Conservation (phyloP, 2,329 filamentous ascomycete genomes). For the Keithomyces neogunnii region DNA sequence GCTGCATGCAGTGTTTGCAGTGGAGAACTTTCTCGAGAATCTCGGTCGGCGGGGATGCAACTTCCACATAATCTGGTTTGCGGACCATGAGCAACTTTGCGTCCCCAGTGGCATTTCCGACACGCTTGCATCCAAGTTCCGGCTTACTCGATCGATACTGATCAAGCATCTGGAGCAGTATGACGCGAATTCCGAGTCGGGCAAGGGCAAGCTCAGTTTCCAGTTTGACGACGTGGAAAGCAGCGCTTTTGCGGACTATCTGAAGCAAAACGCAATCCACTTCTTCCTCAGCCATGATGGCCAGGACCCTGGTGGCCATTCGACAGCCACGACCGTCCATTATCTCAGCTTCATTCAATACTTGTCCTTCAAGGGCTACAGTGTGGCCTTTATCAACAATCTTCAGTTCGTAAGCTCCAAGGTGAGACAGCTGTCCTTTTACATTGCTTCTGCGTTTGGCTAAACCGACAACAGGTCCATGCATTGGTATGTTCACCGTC, state of each 20-base stretch:
- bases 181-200: constrained; percentile 15
- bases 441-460: not conserved
- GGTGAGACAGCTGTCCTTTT: constrained; percentile 24
- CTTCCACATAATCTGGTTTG: constrained; percentile 65
- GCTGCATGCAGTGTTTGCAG: constrained; percentile 59
- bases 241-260: constrained; percentile 44
- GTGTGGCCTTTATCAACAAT: constrained; percentile 55
- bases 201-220: constrained; percentile 5
- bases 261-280: constrained; percentile 45
- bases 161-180: constrained; percentile 49
- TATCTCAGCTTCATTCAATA: constrained; percentile 31
- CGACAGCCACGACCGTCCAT: constrained; percentile 19
- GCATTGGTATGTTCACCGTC: not conserved
- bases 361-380: constrained; percentile 48
- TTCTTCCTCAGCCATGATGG: constrained; percentile 66
- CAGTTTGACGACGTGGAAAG: constrained; percentile 39
- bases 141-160: constrained; percentile 53
- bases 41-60: constrained; percentile 57
- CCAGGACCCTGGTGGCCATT: constrained; percentile 13
- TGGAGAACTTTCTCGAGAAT: constrained; percentile 56
- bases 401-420: constrained; percentile 58
- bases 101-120: constrained; percentile 30
- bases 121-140: constrained; percentile 37
- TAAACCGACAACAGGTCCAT: not conserved
- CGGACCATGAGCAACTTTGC: constrained; percentile 45